Conservation (phyloP, 208 protist genomes). For the Leishmania turanica region DNA sequence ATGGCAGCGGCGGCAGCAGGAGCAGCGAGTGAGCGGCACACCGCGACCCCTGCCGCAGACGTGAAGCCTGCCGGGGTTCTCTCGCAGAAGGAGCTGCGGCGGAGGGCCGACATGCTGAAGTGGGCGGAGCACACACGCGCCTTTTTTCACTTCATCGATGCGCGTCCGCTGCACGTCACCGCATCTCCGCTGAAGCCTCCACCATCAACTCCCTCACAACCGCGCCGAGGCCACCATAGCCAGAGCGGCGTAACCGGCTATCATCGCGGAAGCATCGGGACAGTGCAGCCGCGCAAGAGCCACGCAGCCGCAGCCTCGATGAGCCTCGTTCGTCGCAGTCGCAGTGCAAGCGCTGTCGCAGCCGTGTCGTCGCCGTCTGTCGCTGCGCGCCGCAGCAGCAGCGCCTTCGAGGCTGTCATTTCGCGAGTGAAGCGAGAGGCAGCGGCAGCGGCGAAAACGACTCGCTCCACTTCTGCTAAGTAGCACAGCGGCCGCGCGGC, state of each 20-base stretch:
- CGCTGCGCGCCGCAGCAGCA: conserved; percentile 5
- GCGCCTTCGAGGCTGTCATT: conserved; percentile 30
- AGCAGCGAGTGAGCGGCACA: not conserved
- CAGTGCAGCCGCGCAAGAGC: not conserved
- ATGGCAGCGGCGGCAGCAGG: not conserved
- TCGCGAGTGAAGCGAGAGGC: conserved; percentile 32
- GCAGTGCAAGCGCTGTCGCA: conserved; percentile 9
- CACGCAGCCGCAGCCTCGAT: conserved; percentile 12
- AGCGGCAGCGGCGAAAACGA: conserved; percentile 6
- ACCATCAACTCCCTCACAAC: not conserved
- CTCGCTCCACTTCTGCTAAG: conserved; percentile 5
- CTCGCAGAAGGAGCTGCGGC: conserved; percentile 29
- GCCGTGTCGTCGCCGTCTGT: not conserved
- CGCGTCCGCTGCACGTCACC: conserved; percentile 44
- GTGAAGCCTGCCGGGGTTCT: not conserved
- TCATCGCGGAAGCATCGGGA: not conserved
- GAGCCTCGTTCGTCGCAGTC: conserved; percentile 29
- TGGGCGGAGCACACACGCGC: conserved; percentile 51
- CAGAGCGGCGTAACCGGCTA: not conserved
- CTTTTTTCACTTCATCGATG: conserved; percentile 77
- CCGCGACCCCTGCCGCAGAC: not conserved
- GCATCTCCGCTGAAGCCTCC: conserved; percentile 24
- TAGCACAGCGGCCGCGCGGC: not conserved
- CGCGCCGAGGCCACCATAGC: conserved; percentile 10
- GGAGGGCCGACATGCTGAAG: conserved; percentile 33